Evolutionary conservation across 306 rosid genomes (phyloP).

Genomic region (Delonix regia): DNA sequence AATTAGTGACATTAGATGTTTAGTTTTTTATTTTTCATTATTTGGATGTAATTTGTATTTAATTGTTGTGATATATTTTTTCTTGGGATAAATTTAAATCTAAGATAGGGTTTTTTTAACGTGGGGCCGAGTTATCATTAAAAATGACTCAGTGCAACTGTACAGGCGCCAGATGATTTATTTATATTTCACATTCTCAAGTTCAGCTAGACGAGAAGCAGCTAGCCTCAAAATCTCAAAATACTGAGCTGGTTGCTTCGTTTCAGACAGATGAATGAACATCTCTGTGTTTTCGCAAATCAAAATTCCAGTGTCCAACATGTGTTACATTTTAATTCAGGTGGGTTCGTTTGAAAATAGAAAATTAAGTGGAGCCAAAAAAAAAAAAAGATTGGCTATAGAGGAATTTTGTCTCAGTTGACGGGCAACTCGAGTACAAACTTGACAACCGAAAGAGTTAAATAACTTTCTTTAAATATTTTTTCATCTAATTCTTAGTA

Average conservation of each 20-base stretch:
- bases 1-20: slow-evolving; percentile 45
- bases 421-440: too few relatives aligned
- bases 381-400: too few relatives aligned
- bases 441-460: too few relatives aligned
- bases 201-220: not conserved
- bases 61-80: slow-evolving; percentile 40
- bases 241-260: not conserved
- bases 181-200: slow-evolving; percentile 23
- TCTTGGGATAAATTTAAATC: slow-evolving; percentile 29
- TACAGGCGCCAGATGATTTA: slow-evolving; percentile 44
- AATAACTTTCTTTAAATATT: too few relatives aligned
- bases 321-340: not conserved
- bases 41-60: slow-evolving; percentile 47
- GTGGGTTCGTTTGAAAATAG: too few relatives aligned
- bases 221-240: not conserved
- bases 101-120: slow-evolving; percentile 34
- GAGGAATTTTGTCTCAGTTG: too few relatives aligned
- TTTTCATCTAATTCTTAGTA: too few relatives aligned
- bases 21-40: slow-evolving; percentile 38
- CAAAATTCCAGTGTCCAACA: not conserved
- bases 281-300: not conserved
- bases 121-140: slow-evolving; percentile 31
- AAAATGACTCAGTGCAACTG: slow-evolving; percentile 47
- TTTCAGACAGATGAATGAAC: not conserved
- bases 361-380: too few relatives aligned